A percentile compares a stretch with the other conserved stretches of the same genome.
These are phyloP conservation scores for Tephrocybe sp. DNA, from an alignment of 768 basidiomycete species.

Conservation along the genomic window DNA sequence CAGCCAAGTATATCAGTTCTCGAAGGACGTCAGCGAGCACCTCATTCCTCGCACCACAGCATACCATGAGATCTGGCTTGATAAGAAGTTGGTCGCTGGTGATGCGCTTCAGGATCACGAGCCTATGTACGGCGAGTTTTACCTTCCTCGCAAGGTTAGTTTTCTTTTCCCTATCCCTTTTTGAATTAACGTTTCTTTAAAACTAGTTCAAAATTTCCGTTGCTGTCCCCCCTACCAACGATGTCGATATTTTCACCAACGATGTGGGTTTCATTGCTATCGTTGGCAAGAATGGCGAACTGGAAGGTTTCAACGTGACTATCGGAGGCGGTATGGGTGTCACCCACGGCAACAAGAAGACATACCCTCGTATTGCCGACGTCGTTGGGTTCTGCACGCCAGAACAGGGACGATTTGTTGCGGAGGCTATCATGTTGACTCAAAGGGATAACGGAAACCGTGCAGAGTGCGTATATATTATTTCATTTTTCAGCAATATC, in stretches of 20 bases:
- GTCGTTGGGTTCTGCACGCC: slow-evolving; percentile 91
- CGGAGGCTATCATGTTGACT: slow-evolving; percentile 90
- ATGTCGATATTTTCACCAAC: slow-evolving; percentile 93
- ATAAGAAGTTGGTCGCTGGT: slow-evolving; percentile 94
- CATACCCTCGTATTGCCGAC: slow-evolving; percentile 87
- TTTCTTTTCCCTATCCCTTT: background rate
- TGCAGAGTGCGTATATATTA: slow-evolving; percentile 61
- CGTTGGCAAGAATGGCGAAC: slow-evolving; percentile 66
- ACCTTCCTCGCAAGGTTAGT: slow-evolving; percentile 89
- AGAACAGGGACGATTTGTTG: slow-evolving; percentile 81
- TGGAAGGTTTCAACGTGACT: slow-evolving; percentile 91
- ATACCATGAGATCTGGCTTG: slow-evolving; percentile 99
- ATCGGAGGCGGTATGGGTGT: slow-evolving; percentile 99
- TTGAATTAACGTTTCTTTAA: slow-evolving; percentile 5
- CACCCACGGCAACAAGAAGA: slow-evolving; percentile 98
- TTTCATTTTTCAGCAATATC: background rate
- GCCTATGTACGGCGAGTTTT: slow-evolving; percentile 97
- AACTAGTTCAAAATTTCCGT: slow-evolving; percentile 94
- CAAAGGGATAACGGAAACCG: slow-evolving; percentile 98
- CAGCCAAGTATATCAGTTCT: slow-evolving; percentile 76
- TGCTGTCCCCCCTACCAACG: slow-evolving; percentile 94
- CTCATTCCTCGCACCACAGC: slow-evolving; percentile 89
- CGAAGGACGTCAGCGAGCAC: slow-evolving; percentile 79
- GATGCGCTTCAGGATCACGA: slow-evolving; percentile 94
- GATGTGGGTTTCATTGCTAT: slow-evolving; percentile 98